A percentile compares a stretch with the other conserved stretches of the same genome.
These are phyloP conservation scores for Teunomyces panamensis DNA, from an alignment of 805 yeast species.

Conservation along the genomic window DNA sequence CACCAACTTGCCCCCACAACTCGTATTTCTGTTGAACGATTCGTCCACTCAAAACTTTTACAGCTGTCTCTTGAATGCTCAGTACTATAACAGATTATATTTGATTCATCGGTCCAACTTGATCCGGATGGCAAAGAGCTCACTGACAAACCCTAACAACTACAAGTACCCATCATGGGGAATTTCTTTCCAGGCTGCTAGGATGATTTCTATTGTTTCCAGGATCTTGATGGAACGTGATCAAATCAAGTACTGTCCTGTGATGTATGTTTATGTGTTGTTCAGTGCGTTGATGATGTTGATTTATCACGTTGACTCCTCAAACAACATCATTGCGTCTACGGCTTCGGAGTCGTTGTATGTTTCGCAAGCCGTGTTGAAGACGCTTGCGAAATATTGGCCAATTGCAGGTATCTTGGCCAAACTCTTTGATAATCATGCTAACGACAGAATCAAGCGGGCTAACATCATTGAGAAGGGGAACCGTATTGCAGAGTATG, in stretches of 20 bases:
- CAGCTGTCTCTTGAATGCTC: constrained; percentile 59
- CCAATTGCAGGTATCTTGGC: constrained; percentile 37
- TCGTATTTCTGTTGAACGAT: constrained; percentile 61
- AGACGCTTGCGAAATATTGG: constrained; percentile 36
- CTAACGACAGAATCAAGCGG: constrained; percentile 40
- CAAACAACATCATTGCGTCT: constrained; percentile 37
- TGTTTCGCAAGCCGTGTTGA: constrained; percentile 35
- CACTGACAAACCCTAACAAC: constrained; percentile 39
- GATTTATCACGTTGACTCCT: constrained; percentile 60
- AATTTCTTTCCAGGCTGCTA: constrained; percentile 77
- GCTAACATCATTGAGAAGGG: constrained; percentile 39
- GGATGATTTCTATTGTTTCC: constrained; percentile 64
- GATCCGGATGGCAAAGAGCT: constrained; percentile 44
- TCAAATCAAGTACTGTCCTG: constrained; percentile 52
- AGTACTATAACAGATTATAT: constrained; percentile 71
- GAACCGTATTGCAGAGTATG: constrained; percentile 36
- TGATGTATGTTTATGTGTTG: constrained; percentile 54
- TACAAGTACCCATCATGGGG: constrained; percentile 72
- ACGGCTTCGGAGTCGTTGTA: constrained; percentile 43
- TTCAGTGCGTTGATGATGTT: constrained; percentile 69
- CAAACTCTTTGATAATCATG: constrained; percentile 40
- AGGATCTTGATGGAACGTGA: constrained; percentile 51
- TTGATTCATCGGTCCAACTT: constrained; percentile 70
- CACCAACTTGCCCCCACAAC: constrained; percentile 57
- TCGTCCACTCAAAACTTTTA: constrained; percentile 51